Conservation (phyloP, 2,329 filamentous ascomycete genomes). For the Cylindrodendrum hubeiense region DNA sequence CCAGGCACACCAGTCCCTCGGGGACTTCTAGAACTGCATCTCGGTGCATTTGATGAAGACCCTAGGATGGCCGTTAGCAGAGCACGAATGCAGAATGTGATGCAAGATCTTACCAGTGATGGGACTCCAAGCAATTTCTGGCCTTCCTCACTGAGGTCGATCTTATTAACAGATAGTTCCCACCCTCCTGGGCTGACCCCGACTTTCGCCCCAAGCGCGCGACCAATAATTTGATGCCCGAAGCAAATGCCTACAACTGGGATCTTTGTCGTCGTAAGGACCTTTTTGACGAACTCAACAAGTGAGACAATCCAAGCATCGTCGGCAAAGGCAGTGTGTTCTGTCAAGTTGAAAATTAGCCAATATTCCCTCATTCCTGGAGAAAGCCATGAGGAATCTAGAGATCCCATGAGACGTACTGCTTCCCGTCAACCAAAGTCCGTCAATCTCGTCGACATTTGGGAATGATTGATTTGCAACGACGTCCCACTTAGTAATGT, state of each 20-base stretch:
- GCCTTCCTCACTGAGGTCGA: conserved; percentile 53
- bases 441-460: conserved; percentile 42
- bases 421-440: conserved; percentile 50
- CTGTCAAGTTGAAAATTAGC: conserved; percentile 24
- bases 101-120: conserved; percentile 36
- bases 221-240: conserved; percentile 59
- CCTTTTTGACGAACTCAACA: conserved; percentile 49
- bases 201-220: conserved; percentile 54
- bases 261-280: conserved; percentile 42
- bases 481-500: conserved; percentile 48
- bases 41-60: conserved; percentile 59
- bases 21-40: conserved; percentile 56
- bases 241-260: conserved; percentile 60
- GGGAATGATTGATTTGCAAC: conserved; percentile 46
- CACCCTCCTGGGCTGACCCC: conserved; percentile 53
- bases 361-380: neutral
- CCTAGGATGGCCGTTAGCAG: conserved; percentile 30
- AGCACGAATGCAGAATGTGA: fast-evolving
- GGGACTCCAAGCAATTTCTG: conserved; percentile 49
- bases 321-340: conserved; percentile 53
- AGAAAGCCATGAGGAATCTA: neutral
- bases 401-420: conserved; percentile 37
- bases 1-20: conserved; percentile 51
- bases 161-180: conserved; percentile 56
- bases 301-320: conserved; percentile 56